A percentile compares a stretch with the other conserved stretches of the same genome.
Evolutionary conservation across 179 eudicot species (phyloP).

Genomic region (Spergularia azorica): DNA sequence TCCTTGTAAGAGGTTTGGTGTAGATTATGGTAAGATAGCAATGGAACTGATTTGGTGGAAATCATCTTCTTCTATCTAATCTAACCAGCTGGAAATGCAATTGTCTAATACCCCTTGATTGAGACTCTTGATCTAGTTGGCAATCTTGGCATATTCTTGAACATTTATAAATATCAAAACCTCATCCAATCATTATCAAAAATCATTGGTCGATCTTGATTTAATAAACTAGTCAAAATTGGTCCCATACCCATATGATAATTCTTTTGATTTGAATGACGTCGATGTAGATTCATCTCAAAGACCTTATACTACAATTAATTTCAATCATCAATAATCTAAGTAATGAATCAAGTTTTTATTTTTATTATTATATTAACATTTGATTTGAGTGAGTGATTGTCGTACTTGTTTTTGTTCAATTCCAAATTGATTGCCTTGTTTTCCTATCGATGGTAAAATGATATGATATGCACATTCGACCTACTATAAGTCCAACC

Average conservation of each 20-base stretch:
- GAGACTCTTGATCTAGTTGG: slow-evolving; percentile 11
- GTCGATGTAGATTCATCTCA: slow-evolving; percentile 14
- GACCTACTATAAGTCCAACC: background rate
- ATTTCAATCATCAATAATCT: background rate
- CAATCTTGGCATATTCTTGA: background rate
- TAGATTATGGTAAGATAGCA: background rate
- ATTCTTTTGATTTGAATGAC: background rate
- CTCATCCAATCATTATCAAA: slow-evolving; percentile 9
- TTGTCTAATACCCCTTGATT: slow-evolving; percentile 19
- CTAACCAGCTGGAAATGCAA: slow-evolving; percentile 15
- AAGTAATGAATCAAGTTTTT: too few relatives aligned
- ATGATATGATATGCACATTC: background rate
- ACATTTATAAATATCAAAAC: background rate
- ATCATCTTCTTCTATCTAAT: slow-evolving; percentile 1
- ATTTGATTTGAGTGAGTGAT: background rate
- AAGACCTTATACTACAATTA: background rate
- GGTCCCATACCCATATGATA: slow-evolving; percentile 11
- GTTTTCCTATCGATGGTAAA: background rate
- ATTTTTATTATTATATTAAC: background rate
- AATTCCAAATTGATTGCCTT: background rate
- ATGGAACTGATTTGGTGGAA: slow-evolving; percentile 10
- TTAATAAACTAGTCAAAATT: slow-evolving; percentile 15
- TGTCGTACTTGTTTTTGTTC: background rate
- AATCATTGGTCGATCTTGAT: slow-evolving; percentile 11
- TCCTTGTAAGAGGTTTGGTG: background rate